phyloP scores from a whole-genome alignment of 2,329 filamentous ascomycete species.

The Trichoderma endophyticum region DNA sequence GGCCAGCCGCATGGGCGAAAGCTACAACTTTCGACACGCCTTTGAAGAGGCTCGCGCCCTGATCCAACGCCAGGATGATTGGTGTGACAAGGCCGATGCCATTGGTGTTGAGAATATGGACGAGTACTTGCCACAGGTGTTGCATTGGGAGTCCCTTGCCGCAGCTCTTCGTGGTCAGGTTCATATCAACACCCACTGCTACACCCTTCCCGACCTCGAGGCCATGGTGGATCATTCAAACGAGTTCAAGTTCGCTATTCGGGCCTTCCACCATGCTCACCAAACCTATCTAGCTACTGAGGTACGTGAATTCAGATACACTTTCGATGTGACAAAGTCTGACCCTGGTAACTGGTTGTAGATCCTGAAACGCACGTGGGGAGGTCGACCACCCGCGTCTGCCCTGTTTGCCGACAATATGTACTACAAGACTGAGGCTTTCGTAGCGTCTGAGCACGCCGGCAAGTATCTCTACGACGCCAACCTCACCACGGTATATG shows the following conservation, averaged over 20 bases:
- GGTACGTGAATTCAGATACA: slow-evolving; percentile 31
- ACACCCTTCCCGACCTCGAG: slow-evolving; percentile 66
- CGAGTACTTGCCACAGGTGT: slow-evolving; percentile 58
- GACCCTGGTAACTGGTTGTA: slow-evolving; percentile 20
- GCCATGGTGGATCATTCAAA: slow-evolving; percentile 68
- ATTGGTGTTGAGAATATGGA: slow-evolving; percentile 49
- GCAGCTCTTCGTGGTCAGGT: slow-evolving; percentile 66
- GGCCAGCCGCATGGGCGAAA: slow-evolving; percentile 63
- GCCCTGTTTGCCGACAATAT: slow-evolving; percentile 71
- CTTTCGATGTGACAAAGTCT: not conserved
- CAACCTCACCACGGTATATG: slow-evolving; percentile 63
- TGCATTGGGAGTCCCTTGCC: slow-evolving; percentile 60
- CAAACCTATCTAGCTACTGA: slow-evolving; percentile 65
- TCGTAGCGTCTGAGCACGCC: slow-evolving; percentile 61
- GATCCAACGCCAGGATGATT: slow-evolving; percentile 62
- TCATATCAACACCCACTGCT: slow-evolving; percentile 69
- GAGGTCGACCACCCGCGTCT: slow-evolving; percentile 50
- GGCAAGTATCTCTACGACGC: slow-evolving; percentile 64
- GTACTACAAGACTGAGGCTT: slow-evolving; percentile 68
- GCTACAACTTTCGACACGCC: slow-evolving; percentile 65
- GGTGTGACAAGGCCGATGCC: slow-evolving; percentile 57
- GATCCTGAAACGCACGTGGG: slow-evolving; percentile 56
- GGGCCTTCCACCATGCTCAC: slow-evolving; percentile 69
- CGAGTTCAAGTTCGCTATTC: slow-evolving; percentile 65
- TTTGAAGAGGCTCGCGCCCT: slow-evolving; percentile 60